Evolutionary conservation across 2,329 filamentous ascomycete genomes (phyloP).

Genomic region (Colletotrichum sp.): DNA sequence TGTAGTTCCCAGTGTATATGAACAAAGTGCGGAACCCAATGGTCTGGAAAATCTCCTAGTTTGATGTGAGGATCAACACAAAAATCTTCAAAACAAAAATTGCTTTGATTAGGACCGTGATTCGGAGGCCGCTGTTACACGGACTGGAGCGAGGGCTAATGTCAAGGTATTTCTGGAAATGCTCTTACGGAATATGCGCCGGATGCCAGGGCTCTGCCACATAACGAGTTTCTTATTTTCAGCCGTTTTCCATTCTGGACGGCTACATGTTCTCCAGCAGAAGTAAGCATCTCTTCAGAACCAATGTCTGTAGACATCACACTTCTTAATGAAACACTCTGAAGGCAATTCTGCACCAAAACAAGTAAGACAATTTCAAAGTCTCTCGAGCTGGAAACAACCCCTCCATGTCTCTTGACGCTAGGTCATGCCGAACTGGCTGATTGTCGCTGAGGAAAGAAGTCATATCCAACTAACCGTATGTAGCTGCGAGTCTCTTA

Average conservation of each 20-base stretch:
- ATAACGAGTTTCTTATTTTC: background rate
- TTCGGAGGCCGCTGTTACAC: background rate
- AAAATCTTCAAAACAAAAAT: background rate
- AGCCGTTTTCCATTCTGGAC: background rate
- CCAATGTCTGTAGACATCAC: background rate
- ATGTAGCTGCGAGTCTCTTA: background rate
- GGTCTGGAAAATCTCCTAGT: background rate
- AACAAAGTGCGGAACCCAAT: background rate
- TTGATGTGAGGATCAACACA: background rate
- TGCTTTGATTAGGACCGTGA: background rate
- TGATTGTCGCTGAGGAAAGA: background rate
- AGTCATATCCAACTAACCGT: background rate
- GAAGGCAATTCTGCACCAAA: background rate
- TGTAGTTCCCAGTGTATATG: background rate
- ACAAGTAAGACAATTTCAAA: background rate
- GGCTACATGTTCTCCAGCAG: background rate
- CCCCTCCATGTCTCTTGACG: background rate
- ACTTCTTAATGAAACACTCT: accelerated
- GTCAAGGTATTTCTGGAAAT: background rate
- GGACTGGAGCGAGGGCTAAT: background rate
- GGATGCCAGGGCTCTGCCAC: background rate
- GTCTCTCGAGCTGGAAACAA: background rate
- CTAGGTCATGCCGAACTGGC: background rate
- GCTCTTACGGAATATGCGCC: background rate
- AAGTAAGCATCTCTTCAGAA: background rate